Evolutionary conservation across 352 stramenopile species (phyloP), one percentile per base, ranked within the genome.

Genomic region (Globisporangium alternatum): DNA sequence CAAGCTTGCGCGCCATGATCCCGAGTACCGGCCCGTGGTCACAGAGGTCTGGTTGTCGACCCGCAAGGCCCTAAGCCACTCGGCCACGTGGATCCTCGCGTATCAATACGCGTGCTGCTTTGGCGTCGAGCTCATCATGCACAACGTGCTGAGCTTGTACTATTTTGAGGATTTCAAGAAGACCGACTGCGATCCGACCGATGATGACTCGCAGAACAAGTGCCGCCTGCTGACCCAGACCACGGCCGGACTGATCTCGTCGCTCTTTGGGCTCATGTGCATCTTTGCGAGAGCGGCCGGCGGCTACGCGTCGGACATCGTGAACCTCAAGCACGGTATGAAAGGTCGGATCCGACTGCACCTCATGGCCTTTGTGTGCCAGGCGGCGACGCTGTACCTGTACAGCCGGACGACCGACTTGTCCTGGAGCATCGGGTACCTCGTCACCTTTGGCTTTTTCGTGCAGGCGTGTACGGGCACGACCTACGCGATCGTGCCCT

Each of bases 251-350:
- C 77, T 95, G 15, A 95, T 98, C 71, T 90, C 92, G 1, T 97
- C 90, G 35, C 87, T 97, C 47, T 98, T 98, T 65, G 92, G 92
- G 5, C 85, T 96, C 68, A 97, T 98, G 89, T 98, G 96, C 72
- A 75, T 98, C 39, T 97, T 98, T 64, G 88, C 91, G 0, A 88
- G 93, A 58, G 89, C 88, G 25, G 56, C 95, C n/a, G 91, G 94
- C 31, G 92, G 91, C 37, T 89, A 87, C 55, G 37, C 81, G 0
- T 97, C 85, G 51, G 95, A 98, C 65, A 71, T 85, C 22, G 66
- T 71, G 43, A 97, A 91, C 62, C 65, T 69, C 19, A 72, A 75
- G 37, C 89, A 83, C 47, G 88, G 81, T 56, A 98, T 98, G 88
- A 76, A 80, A 37, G 95, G 95, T 51, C 86, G 96, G 55, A 76